These are phyloP conservation scores for barley (Hordeum vulgare) DNA, from an alignment of 176 grass and related monocot species.

Conservation along the genomic window DNA sequence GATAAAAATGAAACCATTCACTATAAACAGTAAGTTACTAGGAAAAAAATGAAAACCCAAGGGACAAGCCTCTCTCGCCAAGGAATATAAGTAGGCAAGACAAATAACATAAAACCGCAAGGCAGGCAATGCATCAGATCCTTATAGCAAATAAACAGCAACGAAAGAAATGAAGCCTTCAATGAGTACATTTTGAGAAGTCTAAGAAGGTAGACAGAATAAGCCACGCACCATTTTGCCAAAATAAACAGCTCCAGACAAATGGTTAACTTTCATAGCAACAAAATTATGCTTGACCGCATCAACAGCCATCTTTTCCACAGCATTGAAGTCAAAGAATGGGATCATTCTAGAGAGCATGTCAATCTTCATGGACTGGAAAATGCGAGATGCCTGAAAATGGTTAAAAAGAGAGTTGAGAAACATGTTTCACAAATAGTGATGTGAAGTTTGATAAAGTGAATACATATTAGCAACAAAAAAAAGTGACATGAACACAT, in stretches of 20 bases:
- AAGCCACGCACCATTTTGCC: slow-evolving; percentile 69
- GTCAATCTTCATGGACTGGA: slow-evolving; percentile 85
- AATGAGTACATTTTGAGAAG: not conserved
- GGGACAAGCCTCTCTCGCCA: not conserved
- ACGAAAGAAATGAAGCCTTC: not conserved
- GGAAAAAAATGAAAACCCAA: not conserved
- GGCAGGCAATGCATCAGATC: not conserved
- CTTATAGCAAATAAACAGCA: not conserved
- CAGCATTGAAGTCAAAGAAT: slow-evolving; percentile 70
- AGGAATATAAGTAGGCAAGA: not conserved
- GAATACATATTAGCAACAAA: not conserved
- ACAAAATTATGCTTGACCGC: slow-evolving; percentile 90
- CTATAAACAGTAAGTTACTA: not conserved
- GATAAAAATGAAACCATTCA: not conserved
- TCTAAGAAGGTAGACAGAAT: not conserved
- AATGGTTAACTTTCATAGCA: slow-evolving; percentile 92
- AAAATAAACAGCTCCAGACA: slow-evolving; percentile 79
- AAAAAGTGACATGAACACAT: not conserved
- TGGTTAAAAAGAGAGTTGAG: not conserved
- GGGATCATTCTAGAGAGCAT: slow-evolving; percentile 89
- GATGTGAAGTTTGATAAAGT: not conserved
- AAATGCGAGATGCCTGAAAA: slow-evolving; percentile 75
- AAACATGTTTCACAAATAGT: not conserved
- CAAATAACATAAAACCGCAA: not conserved
- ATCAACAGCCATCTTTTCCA: slow-evolving; percentile 93